Base-by-base conservation (phyloP, 2,329 filamentous ascomycete genomes). In the Aureobasidium sp. region DNA sequence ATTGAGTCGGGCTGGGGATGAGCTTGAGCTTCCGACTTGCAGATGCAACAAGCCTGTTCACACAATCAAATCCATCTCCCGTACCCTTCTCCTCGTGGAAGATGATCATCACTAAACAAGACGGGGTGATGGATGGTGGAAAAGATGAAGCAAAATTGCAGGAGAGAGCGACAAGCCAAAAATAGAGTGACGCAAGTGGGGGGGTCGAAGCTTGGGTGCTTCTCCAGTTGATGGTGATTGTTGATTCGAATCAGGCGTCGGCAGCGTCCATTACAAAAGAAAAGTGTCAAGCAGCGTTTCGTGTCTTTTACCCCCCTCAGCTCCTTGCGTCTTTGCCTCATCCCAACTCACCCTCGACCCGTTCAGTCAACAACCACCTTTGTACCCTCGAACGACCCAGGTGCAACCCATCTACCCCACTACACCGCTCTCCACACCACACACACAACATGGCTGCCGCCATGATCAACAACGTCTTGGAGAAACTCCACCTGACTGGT, bases 401-500 rank as follows among this genome's bases (percentile, higher is more conserved):
- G 13, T 13, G 11, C 3, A 27, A 19, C 27, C 11, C 9, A n/a
- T 29, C 35, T 15, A 54, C 27, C 37, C 51, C 27, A 19, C 51
- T 55, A 33, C 21, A 55, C 51, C 51, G 27, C 53, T 27, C 38
- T 23, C n/a, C n/a, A n/a, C 15, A 31, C 10, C 19, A 21, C 29
- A 43, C 51, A 33, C 51, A 55, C 40, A 69, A 33, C 67, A 74
- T 72, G 71, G 75, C 76, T 67, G 71, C 73, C 45, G 70, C 74
- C 57, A 65, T 64, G 45, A 64, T 69, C 63, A 74, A 73, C 70
- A 73, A 67, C 62, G 69, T 75, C 58, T 71, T 77, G 57, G 74
- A 75, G 65, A 73, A 73, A 65, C 71, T 77, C 40, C 66, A 76
- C 67, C 66, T 77, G 62, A 71, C 71, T 31, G 66, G 62, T 63